Evolutionary conservation across 805 yeast genomes (phyloP).

Genomic region (Candida taoyuanica): DNA sequence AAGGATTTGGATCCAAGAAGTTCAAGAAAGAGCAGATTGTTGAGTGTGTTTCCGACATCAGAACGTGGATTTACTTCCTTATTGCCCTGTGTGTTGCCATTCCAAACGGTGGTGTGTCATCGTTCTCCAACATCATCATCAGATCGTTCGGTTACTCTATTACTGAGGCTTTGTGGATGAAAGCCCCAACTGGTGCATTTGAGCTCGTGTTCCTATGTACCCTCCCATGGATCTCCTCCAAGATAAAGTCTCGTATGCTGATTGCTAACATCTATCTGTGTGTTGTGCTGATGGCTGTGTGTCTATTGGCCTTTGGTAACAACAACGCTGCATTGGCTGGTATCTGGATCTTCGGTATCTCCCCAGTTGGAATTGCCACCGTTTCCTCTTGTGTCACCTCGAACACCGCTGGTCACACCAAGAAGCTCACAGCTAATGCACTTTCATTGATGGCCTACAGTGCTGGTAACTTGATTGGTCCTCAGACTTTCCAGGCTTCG

Average conservation of each 20-base stretch:
- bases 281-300: constrained; percentile 7
- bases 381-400: constrained; percentile 21
- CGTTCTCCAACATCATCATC: constrained; percentile 39
- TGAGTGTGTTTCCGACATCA: constrained; percentile 29
- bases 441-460: constrained; percentile 12
- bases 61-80: constrained; percentile 36
- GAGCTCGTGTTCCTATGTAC: constrained; percentile 29
- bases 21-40: constrained; percentile 34
- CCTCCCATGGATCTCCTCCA: constrained; percentile 6
- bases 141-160: constrained; percentile 35
- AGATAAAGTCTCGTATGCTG: constrained; percentile 3
- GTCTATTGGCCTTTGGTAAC: constrained; percentile 34
- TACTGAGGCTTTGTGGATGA: constrained; percentile 27
- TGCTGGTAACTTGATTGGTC: constrained; percentile 47
- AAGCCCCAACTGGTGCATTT: constrained; percentile 34
- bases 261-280: constrained; percentile 6
- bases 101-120: constrained; percentile 44
- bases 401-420: constrained; percentile 17
- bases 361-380: constrained; percentile 20
- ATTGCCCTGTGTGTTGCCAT: constrained; percentile 30
- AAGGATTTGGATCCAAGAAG: constrained; percentile 39
- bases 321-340: constrained; percentile 29
- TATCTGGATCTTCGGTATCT: constrained; percentile 27
- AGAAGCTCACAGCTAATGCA: constrained; percentile 12
- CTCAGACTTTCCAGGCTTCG: constrained; percentile 55